Evolutionary conservation across 2,329 filamentous ascomycete genomes (phyloP).

Genomic region (Proliferodiscus dingleyae): DNA sequence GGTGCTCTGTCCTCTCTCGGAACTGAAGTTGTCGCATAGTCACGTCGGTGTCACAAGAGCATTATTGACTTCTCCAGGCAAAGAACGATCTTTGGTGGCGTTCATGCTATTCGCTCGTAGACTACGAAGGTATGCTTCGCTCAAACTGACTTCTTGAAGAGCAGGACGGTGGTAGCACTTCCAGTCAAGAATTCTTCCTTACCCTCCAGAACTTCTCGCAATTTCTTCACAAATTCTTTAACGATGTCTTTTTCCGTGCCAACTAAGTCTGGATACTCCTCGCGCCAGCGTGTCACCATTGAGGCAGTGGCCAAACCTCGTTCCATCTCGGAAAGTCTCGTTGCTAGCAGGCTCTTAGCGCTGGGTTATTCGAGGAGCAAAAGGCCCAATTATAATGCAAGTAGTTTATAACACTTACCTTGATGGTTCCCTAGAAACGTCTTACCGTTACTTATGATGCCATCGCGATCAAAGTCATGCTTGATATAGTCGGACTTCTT

Average conservation of each 20-base stretch:
- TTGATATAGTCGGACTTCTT: constrained; percentile 31
- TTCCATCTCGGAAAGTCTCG: constrained; percentile 8
- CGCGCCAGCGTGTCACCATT: constrained; percentile 37
- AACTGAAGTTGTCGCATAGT: too few species aligned
- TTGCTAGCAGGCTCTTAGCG: too few species aligned
- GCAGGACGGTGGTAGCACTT: constrained; percentile 12
- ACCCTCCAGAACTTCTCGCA: constrained; percentile 13
- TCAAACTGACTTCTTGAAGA: constrained; percentile 18
- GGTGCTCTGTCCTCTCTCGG: too few species aligned
- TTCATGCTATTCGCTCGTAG: too few species aligned
- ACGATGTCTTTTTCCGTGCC: constrained; percentile 36
- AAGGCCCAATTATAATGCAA: neutral
- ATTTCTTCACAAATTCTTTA: constrained; percentile 13
- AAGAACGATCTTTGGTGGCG: too few species aligned
- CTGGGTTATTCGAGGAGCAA: too few species aligned
- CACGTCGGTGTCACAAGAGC: too few species aligned
- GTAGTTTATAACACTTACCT: neutral
- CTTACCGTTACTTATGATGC: constrained; percentile 23
- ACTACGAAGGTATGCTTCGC: neutral
- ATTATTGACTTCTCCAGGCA: too few species aligned
- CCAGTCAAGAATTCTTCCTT: constrained; percentile 13
- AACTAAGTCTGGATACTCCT: constrained; percentile 32
- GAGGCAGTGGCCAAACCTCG: constrained; percentile 32
- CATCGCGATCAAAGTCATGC: constrained; percentile 34
- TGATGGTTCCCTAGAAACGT: constrained; percentile 27